phyloP scores from a whole-genome alignment of 345 rosid genomes.

The Psidium friedrichsthalianum region DNA sequence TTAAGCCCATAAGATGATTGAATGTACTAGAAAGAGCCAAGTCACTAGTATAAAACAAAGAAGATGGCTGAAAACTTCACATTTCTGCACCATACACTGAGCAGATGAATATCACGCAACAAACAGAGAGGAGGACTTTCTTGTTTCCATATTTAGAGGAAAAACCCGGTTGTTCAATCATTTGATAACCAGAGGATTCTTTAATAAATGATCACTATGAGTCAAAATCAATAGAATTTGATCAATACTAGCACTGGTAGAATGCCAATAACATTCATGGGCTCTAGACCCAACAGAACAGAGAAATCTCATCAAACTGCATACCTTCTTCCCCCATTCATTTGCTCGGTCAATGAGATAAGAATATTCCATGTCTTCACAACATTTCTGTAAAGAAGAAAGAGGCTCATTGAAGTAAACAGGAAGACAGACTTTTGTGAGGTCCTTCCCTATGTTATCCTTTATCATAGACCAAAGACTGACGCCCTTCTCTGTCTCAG shows the following conservation, averaged over 20 bases:
- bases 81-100: neutral
- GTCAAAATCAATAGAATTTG: no score
- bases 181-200: no score
- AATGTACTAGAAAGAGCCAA: neutral
- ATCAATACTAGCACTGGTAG: neutral
- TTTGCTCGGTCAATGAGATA: conserved; percentile 83
- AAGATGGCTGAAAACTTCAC: neutral
- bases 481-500: conserved; percentile 84
- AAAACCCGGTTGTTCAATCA: neutral
- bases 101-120: neutral
- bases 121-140: neutral
- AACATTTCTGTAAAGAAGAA: conserved; percentile 91
- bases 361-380: conserved; percentile 94
- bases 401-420: conserved; percentile 99
- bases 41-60: neutral
- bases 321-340: conserved; percentile 89
- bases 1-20: neutral
- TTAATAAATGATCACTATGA: no score
- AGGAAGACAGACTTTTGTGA: conserved; percentile 96
- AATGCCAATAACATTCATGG: neutral
- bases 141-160: neutral
- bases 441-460: conserved; percentile 99
- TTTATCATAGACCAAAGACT: conserved; percentile 99
- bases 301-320: neutral
- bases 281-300: neutral